These are phyloP conservation scores for Globisporangium lucens DNA, from an alignment of 352 stramenopile species.

Conservation along the genomic window DNA sequence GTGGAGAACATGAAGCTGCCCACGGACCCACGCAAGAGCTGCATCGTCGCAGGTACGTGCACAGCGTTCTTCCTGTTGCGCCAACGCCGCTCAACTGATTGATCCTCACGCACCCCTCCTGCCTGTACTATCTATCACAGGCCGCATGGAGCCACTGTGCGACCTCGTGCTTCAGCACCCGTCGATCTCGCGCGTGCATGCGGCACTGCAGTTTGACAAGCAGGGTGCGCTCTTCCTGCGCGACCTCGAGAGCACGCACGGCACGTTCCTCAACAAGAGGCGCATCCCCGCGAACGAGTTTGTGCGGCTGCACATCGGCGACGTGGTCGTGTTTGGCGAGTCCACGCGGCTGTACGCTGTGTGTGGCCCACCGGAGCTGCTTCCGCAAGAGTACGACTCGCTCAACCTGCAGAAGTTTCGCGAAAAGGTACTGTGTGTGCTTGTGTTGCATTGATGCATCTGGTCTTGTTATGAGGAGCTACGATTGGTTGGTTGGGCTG, in stretches of 20 bases:
- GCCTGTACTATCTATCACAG: conserved; percentile 8
- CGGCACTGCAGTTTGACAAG: conserved; percentile 64
- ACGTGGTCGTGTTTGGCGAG: conserved; percentile 87
- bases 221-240: conserved; percentile 65
- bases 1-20: conserved; percentile 45
- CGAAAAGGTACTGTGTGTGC: conserved; percentile 19
- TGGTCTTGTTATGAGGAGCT: not conserved
- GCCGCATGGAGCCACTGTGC: conserved; percentile 57
- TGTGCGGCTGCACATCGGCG: conserved; percentile 68
- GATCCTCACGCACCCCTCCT: not conserved
- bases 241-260: conserved; percentile 79
- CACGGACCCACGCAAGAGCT: conserved; percentile 29
- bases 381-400: conserved; percentile 78
- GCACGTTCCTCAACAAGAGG: conserved; percentile 86
- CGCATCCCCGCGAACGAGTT: conserved; percentile 43
- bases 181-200: conserved; percentile 77
- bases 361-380: conserved; percentile 59
- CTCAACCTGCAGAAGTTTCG: conserved; percentile 36
- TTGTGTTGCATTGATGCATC: not conserved
- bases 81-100: not conserved
- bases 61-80: not conserved
- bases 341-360: conserved; percentile 82
- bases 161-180: conserved; percentile 72
- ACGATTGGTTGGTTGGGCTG: not conserved
- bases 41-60: conserved; percentile 26